phyloP scores from a whole-genome alignment of 2,329 filamentous ascomycete genomes.

The Anisogramma anomala region DNA sequence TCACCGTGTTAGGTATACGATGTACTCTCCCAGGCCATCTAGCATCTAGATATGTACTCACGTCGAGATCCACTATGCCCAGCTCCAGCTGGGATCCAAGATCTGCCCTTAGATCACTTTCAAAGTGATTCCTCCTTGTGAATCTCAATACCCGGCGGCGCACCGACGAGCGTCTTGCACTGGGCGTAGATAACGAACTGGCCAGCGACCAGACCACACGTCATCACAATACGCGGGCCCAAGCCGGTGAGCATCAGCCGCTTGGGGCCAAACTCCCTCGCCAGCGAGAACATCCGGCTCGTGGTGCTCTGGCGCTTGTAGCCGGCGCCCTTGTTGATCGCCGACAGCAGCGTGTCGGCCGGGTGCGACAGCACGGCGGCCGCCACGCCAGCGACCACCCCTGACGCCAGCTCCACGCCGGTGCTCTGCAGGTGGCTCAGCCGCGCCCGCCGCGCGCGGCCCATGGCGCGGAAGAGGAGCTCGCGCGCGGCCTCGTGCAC shows the following conservation, averaged over 20 bases:
- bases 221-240: conserved; percentile 42
- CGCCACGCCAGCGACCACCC: conserved; percentile 78
- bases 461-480: conserved; percentile 57
- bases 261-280: conserved; percentile 38
- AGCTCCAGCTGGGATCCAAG: no score
- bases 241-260: conserved; percentile 35
- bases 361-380: conserved; percentile 83
- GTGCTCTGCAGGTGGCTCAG: conserved; percentile 64
- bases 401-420: conserved; percentile 72
- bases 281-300: conserved; percentile 41
- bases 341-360: conserved; percentile 54
- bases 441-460: conserved; percentile 53
- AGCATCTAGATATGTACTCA: no score
- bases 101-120: conserved; percentile 1
- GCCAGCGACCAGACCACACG: conserved; percentile 38
- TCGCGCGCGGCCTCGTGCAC: conserved; percentile 85
- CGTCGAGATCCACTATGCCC: no score
- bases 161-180: conserved; percentile 40
- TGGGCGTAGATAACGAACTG: conserved; percentile 46
- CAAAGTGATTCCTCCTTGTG: conserved; percentile 32
- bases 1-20: no score
- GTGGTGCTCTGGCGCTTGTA: conserved; percentile 36
- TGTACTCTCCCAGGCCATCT: no score
- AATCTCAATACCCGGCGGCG: conserved; percentile 40
- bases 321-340: conserved; percentile 44